Percentiles rank a stretch among this genome's conserved stretches.
These are phyloP conservation scores for Candida pseudocylindracea DNA, from an alignment of 1,139 yeast species.

Conservation along the genomic window DNA sequence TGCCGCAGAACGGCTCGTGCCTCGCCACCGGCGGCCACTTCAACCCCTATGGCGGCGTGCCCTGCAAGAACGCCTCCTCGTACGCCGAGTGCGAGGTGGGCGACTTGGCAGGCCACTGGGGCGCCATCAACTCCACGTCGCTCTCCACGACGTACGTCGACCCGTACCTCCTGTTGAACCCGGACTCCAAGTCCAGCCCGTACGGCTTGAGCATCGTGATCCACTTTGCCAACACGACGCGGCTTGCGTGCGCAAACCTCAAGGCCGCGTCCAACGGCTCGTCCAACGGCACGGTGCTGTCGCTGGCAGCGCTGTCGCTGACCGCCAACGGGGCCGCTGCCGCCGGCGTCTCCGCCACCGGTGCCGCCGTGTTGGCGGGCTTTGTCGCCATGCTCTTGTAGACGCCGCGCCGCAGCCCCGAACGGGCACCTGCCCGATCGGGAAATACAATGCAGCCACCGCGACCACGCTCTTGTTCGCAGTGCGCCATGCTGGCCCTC, in stretches of 20 bases:
- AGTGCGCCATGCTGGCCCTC: too few species aligned
- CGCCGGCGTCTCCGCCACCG: too few species aligned
- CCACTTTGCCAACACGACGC: constrained; percentile 11
- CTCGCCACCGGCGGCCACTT: constrained; percentile 15
- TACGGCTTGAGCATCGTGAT: constrained; percentile 17
- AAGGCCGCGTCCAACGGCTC: constrained; percentile 1
- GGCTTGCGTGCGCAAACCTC: constrained; percentile 20
- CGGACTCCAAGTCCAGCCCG: constrained; percentile 11
- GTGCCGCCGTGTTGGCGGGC: too few species aligned
- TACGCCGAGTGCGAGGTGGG: constrained; percentile 12
- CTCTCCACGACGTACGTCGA: constrained; percentile 10
- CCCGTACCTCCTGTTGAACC: constrained; percentile 16
- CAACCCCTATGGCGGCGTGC: constrained; percentile 16
- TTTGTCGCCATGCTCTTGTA: too few species aligned
- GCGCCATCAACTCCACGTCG: constrained; percentile 10
- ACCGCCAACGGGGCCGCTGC: too few species aligned
- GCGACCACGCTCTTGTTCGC: too few species aligned
- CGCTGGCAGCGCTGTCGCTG: too few species aligned
- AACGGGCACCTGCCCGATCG: too few species aligned
- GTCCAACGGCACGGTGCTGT: too few species aligned
- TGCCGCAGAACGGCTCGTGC: constrained; percentile 18
- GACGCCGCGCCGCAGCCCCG: too few species aligned
- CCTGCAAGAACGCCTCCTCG: constrained; percentile 7
- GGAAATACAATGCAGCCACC: too few species aligned
- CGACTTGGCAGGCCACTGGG: constrained; percentile 21